Conservation (phyloP, 495 filamentous ascomycete genomes). For the Evernia prunastri region DNA sequence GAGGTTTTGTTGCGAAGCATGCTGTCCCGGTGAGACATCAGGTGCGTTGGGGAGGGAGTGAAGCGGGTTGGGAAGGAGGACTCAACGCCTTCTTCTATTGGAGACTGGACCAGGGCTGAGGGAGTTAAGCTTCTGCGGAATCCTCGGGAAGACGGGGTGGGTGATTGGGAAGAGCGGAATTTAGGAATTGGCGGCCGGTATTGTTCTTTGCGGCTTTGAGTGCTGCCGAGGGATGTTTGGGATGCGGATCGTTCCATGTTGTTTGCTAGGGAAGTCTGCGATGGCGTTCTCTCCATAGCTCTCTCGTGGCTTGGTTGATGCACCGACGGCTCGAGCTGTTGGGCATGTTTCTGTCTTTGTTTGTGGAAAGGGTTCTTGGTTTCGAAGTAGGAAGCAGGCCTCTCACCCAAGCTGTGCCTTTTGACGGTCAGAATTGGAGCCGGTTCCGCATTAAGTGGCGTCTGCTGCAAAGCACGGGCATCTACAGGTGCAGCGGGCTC, state of each 20-base stretch:
- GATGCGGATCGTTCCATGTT: slow-evolving; percentile 25
- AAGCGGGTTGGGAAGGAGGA: slow-evolving; percentile 23
- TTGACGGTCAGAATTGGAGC: slow-evolving; percentile 25
- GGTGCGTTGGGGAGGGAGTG: slow-evolving; percentile 16
- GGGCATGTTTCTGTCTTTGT: not conserved
- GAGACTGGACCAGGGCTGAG: slow-evolving; percentile 37
- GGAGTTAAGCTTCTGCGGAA: slow-evolving; percentile 40
- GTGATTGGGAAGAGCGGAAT: slow-evolving; percentile 16
- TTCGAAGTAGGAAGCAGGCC: not conserved
- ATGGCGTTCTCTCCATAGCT: slow-evolving; percentile 5
- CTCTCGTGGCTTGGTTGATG: slow-evolving; percentile 8
- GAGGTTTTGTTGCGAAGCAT: slow-evolving; percentile 14
- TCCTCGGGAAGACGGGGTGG: slow-evolving; percentile 1
- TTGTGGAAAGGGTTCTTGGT: slow-evolving; percentile 15
- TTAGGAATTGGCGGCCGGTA: slow-evolving; percentile 18
- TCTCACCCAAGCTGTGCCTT: not conserved
- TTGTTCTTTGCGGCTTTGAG: slow-evolving; percentile 13
- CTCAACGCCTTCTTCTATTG: slow-evolving; percentile 35
- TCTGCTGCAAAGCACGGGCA: slow-evolving; percentile 61
- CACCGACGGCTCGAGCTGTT: not conserved
- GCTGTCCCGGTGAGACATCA: slow-evolving; percentile 20
- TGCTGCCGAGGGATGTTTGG: slow-evolving; percentile 26
- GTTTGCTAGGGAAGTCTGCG: slow-evolving; percentile 11
- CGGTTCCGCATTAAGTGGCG: slow-evolving; percentile 47
- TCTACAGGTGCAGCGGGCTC: slow-evolving; percentile 58